Conservation (phyloP, 192 early-diverging fungal species). For the Linnemannia zychae region DNA sequence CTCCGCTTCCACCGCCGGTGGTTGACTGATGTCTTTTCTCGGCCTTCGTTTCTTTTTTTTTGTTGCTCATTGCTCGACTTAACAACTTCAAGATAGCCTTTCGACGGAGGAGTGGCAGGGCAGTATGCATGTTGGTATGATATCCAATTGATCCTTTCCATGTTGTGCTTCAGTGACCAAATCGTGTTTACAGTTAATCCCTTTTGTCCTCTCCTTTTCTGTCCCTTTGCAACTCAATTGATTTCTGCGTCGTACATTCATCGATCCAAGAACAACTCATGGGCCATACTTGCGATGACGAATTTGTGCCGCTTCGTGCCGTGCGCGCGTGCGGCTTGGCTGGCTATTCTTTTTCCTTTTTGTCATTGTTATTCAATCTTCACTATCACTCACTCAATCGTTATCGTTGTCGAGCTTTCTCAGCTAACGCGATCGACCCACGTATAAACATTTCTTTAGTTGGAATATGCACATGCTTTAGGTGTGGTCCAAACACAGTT, state of each 20-base stretch:
- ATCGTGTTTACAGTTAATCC: background rate
- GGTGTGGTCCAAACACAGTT: slow-evolving; percentile 58
- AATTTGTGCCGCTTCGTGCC: background rate
- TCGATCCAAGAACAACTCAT: background rate
- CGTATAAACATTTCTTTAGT: background rate
- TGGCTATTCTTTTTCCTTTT: background rate
- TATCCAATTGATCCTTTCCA: background rate
- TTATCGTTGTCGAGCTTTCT: too few relatives aligned
- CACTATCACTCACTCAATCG: background rate
- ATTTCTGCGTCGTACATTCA: background rate
- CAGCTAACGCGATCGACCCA: background rate
- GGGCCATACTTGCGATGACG: background rate
- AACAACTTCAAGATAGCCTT: background rate
- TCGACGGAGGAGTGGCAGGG: background rate
- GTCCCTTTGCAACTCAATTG: background rate
- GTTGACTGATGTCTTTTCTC: background rate
- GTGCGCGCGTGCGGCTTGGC: background rate
- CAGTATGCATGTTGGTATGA: background rate
- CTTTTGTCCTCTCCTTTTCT: background rate
- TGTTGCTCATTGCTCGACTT: too few relatives aligned
- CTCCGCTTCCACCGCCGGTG: too few relatives aligned
- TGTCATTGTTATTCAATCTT: background rate
- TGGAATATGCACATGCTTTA: slow-evolving; percentile 7
- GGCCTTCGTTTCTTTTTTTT: too few relatives aligned
- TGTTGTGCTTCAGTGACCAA: slow-evolving; percentile 4